phyloP scores from a whole-genome alignment of 805 yeast genomes.

The Alloascoidea africana region DNA sequence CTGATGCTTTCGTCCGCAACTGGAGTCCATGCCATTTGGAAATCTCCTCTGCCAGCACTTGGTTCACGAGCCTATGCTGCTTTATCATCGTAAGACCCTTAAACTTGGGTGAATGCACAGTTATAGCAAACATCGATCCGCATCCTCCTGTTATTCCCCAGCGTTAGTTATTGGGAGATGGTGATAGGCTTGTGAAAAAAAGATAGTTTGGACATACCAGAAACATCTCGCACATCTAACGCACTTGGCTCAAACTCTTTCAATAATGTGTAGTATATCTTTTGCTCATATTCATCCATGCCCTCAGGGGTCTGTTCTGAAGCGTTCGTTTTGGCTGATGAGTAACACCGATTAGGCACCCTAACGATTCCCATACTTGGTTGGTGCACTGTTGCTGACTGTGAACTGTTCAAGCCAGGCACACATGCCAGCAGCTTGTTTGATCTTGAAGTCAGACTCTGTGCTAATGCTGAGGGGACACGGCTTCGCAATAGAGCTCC shows the following conservation, averaged over 20 bases:
- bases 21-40: conserved; percentile 92
- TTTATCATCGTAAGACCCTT: conserved; percentile 74
- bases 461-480: too few species aligned
- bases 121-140: conserved; percentile 94
- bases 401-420: too few species aligned
- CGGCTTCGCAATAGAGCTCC: too few species aligned
- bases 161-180: neutral
- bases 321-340: too few species aligned
- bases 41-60: conserved; percentile 69
- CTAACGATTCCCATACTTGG: too few species aligned
- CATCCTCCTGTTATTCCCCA: conserved; percentile 53
- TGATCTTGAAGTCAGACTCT: too few species aligned
- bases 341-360: too few species aligned
- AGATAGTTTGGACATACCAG: conserved; percentile 28
- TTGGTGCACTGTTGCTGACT: too few species aligned
- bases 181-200: neutral
- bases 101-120: conserved; percentile 56
- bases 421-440: too few species aligned
- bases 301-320: too few species aligned
- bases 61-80: conserved; percentile 85
- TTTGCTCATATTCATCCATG: conserved; percentile 49
- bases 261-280: conserved; percentile 41
- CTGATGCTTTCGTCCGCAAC: conserved; percentile 46
- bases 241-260: conserved; percentile 42
- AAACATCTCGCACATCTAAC: conserved; percentile 63